Evolutionary conservation across 2,329 filamentous ascomycete species (phyloP).

Genomic region (Aspergillus fumigatus): DNA sequence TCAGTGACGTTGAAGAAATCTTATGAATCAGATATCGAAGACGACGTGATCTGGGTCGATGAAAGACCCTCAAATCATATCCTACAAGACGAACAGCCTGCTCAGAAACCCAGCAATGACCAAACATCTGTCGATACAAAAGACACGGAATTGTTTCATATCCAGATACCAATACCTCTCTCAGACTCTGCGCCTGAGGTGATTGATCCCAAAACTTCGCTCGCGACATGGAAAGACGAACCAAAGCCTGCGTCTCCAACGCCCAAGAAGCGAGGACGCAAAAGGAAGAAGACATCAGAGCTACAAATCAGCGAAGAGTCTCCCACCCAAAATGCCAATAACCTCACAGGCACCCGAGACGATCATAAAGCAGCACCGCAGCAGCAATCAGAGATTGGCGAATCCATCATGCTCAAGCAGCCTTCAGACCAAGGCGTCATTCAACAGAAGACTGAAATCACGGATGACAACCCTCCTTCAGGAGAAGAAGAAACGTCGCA

Average conservation of each 20-base stretch:
- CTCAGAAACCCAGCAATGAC: constrained; percentile 5
- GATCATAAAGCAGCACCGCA: background rate
- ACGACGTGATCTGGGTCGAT: constrained; percentile 41
- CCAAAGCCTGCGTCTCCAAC: constrained; percentile 8
- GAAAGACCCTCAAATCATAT: constrained; percentile 17
- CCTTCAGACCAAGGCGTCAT: background rate
- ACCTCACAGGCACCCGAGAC: background rate
- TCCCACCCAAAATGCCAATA: constrained; percentile 5
- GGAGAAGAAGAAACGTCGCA: background rate
- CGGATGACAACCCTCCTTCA: background rate
- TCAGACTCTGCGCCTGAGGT: background rate
- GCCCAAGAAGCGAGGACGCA: constrained; percentile 42
- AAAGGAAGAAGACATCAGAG: constrained; percentile 35
- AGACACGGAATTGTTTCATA: background rate
- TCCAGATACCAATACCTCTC: background rate
- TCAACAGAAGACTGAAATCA: background rate
- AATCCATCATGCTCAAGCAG: background rate
- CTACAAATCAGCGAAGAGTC: constrained; percentile 9
- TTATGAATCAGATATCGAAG: constrained; percentile 29
- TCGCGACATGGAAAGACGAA: background rate
- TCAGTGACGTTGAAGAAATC: constrained; percentile 30
- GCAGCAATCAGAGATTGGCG: background rate
- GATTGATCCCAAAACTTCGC: background rate
- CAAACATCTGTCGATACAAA: background rate
- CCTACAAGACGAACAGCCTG: constrained; percentile 2